These are phyloP conservation scores for Monilinia vaccinii-corymbosi DNA, from an alignment of 2,329 filamentous ascomycete species.

Conservation along the genomic window DNA sequence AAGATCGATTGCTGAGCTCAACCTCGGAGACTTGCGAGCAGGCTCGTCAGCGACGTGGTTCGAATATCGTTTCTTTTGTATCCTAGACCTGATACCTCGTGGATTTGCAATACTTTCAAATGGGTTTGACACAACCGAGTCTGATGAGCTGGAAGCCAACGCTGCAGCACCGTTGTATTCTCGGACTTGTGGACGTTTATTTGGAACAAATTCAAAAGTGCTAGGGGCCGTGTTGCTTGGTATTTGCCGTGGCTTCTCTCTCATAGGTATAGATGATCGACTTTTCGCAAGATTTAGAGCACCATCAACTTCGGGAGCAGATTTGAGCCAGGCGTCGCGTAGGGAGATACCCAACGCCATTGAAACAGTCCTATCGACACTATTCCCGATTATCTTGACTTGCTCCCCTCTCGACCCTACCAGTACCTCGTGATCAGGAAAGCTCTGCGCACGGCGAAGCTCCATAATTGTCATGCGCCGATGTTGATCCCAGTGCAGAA, in stretches of 20 bases:
- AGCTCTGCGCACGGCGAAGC: constrained; percentile 58
- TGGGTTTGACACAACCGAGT: background rate
- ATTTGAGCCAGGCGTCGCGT: constrained; percentile 43
- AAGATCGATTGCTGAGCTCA: background rate
- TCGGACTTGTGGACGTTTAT: background rate
- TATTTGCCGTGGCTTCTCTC: background rate
- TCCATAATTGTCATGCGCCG: constrained; percentile 58
- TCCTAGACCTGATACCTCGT: background rate
- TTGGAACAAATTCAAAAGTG: background rate
- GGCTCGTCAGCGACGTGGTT: background rate
- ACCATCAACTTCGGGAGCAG: constrained; percentile 10
- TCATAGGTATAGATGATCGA: background rate
- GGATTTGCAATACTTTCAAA: background rate
- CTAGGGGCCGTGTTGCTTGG: background rate
- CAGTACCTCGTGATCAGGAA: constrained; percentile 61
- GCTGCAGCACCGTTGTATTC: background rate
- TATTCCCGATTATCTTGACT: constrained; percentile 65
- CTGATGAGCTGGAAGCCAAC: background rate
- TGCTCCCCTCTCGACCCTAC: constrained; percentile 48
- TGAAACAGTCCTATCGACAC: constrained; percentile 60
- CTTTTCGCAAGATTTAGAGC: background rate
- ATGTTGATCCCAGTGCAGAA: constrained; percentile 57
- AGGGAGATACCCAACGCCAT: constrained; percentile 56
- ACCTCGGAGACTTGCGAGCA: background rate
- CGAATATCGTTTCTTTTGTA: background rate